Conservation (phyloP, 495 filamentous ascomycete species). For the Aspergillus mulundensis region DNA sequence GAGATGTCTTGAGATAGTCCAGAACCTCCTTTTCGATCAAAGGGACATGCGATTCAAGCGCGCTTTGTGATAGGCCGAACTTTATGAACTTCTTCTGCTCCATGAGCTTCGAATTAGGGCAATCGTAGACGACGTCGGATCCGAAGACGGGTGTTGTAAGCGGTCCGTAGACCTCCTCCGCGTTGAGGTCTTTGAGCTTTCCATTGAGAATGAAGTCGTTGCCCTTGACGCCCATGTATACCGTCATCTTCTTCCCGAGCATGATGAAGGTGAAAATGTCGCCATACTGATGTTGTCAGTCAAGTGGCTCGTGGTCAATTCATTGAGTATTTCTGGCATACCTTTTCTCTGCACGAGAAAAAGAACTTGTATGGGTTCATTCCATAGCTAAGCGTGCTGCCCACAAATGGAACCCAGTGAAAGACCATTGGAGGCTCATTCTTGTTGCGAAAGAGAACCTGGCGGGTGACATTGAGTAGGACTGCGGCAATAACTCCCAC, state of each 20-base stretch:
- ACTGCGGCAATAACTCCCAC: slow-evolving; percentile 44
- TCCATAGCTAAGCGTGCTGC: slow-evolving; percentile 75
- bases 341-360: slow-evolving; percentile 64
- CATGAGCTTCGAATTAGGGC: slow-evolving; percentile 80
- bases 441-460: slow-evolving; percentile 65
- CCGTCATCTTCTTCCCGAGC: slow-evolving; percentile 71
- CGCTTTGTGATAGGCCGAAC: slow-evolving; percentile 71
- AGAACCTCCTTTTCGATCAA: slow-evolving; percentile 73
- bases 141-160: slow-evolving; percentile 85
- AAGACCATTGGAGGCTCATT: slow-evolving; percentile 79
- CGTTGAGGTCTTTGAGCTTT: slow-evolving; percentile 74
- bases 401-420: slow-evolving; percentile 77
- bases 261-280: slow-evolving; percentile 79
- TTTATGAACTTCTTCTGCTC: slow-evolving; percentile 91
- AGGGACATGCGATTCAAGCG: slow-evolving; percentile 72
- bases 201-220: slow-evolving; percentile 87
- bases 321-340: slow-evolving; percentile 27
- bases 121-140: slow-evolving; percentile 82
- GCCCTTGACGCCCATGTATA: slow-evolving; percentile 70
- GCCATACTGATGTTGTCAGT: slow-evolving; percentile 53
- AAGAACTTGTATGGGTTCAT: slow-evolving; percentile 83
- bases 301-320: neutral
- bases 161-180: slow-evolving; percentile 77
- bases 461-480: slow-evolving; percentile 61
- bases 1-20: slow-evolving; percentile 60